Percentiles rank a stretch among this genome's conserved stretches.
Conservation (phyloP, 2,329 filamentous ascomycete genomes). For the Cercospora sp. region DNA sequence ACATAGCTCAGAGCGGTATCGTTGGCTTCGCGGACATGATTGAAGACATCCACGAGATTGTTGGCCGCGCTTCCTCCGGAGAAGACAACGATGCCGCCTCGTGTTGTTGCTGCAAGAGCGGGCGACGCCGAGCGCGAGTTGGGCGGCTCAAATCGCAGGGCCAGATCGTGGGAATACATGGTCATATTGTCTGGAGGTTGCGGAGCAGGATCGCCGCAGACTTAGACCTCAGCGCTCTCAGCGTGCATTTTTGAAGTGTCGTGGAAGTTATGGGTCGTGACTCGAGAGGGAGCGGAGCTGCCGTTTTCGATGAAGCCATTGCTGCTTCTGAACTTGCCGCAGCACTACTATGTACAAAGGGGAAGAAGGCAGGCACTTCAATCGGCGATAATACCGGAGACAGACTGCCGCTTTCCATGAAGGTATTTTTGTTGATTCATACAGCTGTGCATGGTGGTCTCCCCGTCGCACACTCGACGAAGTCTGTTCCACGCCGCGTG, state of each 20-base stretch:
- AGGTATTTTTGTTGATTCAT: slow-evolving; percentile 6
- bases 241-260: not conserved
- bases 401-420: slow-evolving; percentile 5
- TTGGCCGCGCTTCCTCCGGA: slow-evolving; percentile 80
- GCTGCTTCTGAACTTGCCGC: slow-evolving; percentile 8
- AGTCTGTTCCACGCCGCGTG: not conserved
- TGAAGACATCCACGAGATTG: slow-evolving; percentile 88
- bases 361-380: not conserved
- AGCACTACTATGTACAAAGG: slow-evolving; percentile 7
- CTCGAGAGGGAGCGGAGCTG: slow-evolving; percentile 6
- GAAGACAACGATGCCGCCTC: slow-evolving; percentile 73
- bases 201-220: not conserved
- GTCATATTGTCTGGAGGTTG: not conserved
- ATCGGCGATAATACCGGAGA: not conserved
- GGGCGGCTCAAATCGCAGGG: slow-evolving; percentile 15
- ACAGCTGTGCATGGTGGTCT: not conserved
- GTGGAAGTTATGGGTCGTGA: not conserved
- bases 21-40: slow-evolving; percentile 59
- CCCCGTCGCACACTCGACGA: not conserved
- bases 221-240: not conserved
- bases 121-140: slow-evolving; percentile 21
- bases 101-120: slow-evolving; percentile 29
- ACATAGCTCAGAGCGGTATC: slow-evolving; percentile 74
- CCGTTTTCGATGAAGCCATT: slow-evolving; percentile 7
- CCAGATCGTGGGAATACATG: slow-evolving; percentile 23